Percentiles rank a stretch among this genome's conserved stretches.
Conservation (phyloP, 495 filamentous ascomycete species). For the Podospora didyma region DNA sequence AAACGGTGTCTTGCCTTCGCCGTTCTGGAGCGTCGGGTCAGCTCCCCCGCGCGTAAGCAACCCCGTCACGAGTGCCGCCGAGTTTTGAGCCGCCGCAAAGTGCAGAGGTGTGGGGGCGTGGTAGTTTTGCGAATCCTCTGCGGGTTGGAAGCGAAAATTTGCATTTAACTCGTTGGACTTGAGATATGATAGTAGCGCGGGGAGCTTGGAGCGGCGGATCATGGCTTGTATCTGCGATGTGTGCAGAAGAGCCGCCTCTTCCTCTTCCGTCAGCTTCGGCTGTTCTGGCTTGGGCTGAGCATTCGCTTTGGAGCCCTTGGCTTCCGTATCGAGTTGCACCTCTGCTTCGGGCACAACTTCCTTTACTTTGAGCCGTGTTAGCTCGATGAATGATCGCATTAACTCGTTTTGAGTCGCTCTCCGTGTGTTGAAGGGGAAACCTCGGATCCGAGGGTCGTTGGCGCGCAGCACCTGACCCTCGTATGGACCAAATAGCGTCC, state of each 20-base stretch:
- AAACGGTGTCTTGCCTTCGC: conserved; percentile 72
- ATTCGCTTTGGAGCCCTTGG: conserved; percentile 36
- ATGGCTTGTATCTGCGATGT: conserved; percentile 83
- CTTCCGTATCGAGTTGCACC: conserved; percentile 42
- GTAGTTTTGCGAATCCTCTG: conserved; percentile 62
- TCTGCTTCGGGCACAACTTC: conserved; percentile 57
- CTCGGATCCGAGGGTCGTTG: conserved; percentile 79
- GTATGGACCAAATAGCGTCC: conserved; percentile 85
- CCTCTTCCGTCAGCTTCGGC: conserved; percentile 70
- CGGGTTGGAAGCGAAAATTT: conserved; percentile 76
- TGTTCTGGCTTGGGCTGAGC: conserved; percentile 34
- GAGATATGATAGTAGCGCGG: conserved; percentile 81
- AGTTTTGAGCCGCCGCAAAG: conserved; percentile 74
- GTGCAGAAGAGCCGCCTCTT: conserved; percentile 74
- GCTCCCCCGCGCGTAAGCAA: conserved; percentile 72
- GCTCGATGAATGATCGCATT: conserved; percentile 86
- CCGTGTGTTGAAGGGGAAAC: conserved; percentile 93
- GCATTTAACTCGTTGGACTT: conserved; percentile 65
- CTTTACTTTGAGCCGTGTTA: conserved; percentile 82
- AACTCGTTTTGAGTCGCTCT: conserved; percentile 91
- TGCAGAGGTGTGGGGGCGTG: conserved; percentile 86
- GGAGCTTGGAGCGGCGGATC: conserved; percentile 85
- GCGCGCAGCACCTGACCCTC: conserved; percentile 77
- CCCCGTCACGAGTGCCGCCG: conserved; percentile 65
- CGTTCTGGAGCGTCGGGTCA: conserved; percentile 67